Conservation (phyloP, 2,329 filamentous ascomycete genomes). For the Nemania serpens region DNA sequence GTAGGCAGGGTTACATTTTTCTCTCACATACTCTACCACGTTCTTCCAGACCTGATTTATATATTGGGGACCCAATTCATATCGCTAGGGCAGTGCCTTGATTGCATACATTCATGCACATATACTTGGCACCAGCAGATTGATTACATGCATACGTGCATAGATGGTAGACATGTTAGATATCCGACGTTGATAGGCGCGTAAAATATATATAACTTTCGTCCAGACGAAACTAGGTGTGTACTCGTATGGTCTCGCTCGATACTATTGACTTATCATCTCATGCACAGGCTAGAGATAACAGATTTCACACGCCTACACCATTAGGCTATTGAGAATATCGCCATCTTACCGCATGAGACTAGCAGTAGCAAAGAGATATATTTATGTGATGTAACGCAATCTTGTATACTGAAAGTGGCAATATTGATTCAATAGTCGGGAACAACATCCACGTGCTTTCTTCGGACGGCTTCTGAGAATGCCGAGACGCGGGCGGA, state of each 20-base stretch:
- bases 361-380: not conserved
- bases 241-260: too few relatives aligned
- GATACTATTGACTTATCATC: too few relatives aligned
- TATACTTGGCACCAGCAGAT: not conserved
- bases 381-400: not conserved
- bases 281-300: too few relatives aligned
- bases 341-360: not conserved
- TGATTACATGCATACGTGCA: not conserved
- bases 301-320: too few relatives aligned
- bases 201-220: too few relatives aligned
- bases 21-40: not conserved
- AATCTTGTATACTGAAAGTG: conserved; percentile 4
- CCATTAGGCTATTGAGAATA: not conserved
- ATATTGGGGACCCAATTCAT: not conserved
- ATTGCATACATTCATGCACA: not conserved
- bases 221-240: too few relatives aligned
- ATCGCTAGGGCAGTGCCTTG: conserved; percentile 13
- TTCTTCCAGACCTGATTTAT: too few relatives aligned
- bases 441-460: not conserved
- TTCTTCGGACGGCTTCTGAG: not conserved
- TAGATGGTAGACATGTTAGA: not conserved
- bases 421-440: not conserved
- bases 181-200: too few relatives aligned
- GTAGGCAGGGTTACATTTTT: conserved; percentile 4
- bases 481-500: not conserved